Conservation (phyloP, 1,284 basidiomycete species). For the Puccinia horiana region DNA sequence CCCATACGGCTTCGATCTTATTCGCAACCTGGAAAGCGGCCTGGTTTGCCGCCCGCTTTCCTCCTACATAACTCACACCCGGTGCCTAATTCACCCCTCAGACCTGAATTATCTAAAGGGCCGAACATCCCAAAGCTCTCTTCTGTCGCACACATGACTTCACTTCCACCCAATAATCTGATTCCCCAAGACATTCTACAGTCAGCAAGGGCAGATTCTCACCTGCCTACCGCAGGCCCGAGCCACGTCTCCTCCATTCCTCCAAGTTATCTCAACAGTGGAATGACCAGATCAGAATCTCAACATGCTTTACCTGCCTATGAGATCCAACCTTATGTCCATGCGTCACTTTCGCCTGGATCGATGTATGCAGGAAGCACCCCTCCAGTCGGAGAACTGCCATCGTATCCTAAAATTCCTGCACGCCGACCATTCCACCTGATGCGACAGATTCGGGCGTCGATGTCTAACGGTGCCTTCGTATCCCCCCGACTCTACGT, state of each 20-base stretch:
- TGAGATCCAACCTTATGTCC: conserved; percentile 17
- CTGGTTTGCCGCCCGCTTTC: not conserved
- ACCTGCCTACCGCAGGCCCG: not conserved
- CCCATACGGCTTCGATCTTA: conserved; percentile 34
- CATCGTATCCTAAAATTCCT: conserved; percentile 34
- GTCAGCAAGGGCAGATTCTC: not conserved
- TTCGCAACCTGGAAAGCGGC: conserved; percentile 44
- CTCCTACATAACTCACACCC: not conserved
- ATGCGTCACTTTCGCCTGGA: conserved; percentile 16
- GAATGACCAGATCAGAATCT: conserved; percentile 10
- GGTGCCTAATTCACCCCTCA: not conserved
- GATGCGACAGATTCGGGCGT: conserved; percentile 74
- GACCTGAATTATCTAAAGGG: not conserved
- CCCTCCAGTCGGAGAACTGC: conserved; percentile 11
- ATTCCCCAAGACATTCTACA: not conserved
- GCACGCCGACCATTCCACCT: conserved; percentile 77
- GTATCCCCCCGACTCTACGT: conserved; percentile 83
- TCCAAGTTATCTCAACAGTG: not conserved
- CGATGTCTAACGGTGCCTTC: conserved; percentile 84
- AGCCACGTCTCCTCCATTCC: not conserved
- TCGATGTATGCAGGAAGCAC: conserved; percentile 21
- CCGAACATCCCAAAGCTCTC: not conserved
- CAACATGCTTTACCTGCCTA: not conserved
- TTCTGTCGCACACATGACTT: not conserved
- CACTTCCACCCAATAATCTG: not conserved